These are phyloP conservation scores for Xylariales sp. DNA, from an alignment of 2,329 filamentous ascomycete genomes.

Conservation along the genomic window DNA sequence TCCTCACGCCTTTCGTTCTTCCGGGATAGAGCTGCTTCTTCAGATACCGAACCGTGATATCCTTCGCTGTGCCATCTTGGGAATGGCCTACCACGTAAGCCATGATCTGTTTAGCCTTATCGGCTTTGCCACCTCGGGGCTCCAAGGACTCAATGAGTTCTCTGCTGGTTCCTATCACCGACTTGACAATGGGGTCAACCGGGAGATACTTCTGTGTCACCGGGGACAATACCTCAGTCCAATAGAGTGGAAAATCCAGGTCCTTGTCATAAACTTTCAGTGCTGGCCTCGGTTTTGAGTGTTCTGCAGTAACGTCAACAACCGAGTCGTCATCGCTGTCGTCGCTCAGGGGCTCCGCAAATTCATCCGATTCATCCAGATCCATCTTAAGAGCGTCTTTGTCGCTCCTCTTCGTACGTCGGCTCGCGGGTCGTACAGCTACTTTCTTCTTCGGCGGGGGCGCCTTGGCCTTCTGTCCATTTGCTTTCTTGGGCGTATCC, in stretches of 20 bases:
- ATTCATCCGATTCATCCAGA: constrained; percentile 42
- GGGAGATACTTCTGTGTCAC: constrained; percentile 73
- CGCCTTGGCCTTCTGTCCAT: constrained; percentile 8
- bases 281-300: constrained; percentile 33
- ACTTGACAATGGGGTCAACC: constrained; percentile 70
- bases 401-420: constrained; percentile 19
- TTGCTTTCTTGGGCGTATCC: constrained; percentile 9
- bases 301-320: constrained; percentile 45
- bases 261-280: constrained; percentile 64
- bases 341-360: constrained; percentile 41
- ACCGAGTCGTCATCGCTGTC: constrained; percentile 57
- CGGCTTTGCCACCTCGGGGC: constrained; percentile 75
- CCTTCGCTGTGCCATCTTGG: constrained; percentile 82
- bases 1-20: constrained; percentile 79
- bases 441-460: constrained; percentile 15
- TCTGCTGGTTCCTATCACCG: constrained; percentile 63
- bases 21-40: constrained; percentile 78
- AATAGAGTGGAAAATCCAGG: constrained; percentile 82
- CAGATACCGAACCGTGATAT: constrained; percentile 88
- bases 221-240: constrained; percentile 85
- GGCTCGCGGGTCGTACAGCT: constrained; percentile 18
- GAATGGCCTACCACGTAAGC: constrained; percentile 84
- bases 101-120: constrained; percentile 83
- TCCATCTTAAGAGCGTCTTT: constrained; percentile 22
- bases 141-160: constrained; percentile 74